Conservation (phyloP, 805 yeast genomes). For the Metschnikowia reukaufii region DNA sequence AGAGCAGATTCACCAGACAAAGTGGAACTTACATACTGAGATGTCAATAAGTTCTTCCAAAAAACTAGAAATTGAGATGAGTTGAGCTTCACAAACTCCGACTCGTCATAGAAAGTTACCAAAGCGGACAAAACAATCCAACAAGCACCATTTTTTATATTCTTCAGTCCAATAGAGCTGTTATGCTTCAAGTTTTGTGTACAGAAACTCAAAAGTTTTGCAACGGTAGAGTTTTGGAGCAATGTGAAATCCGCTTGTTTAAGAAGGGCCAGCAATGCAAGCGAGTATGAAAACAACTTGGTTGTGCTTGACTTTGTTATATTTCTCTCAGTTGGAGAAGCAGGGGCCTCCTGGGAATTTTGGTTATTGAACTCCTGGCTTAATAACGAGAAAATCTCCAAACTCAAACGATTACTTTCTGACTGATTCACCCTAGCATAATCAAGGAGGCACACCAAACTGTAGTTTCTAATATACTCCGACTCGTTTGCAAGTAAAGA, state of each 20-base stretch:
- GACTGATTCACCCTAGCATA: slow-evolving; percentile 33
- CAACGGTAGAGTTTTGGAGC: slow-evolving; percentile 41
- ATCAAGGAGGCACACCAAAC: slow-evolving; percentile 30
- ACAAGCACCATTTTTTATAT: slow-evolving; percentile 33
- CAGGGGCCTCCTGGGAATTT: neutral
- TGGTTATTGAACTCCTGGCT: slow-evolving; percentile 25
- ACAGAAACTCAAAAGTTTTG: slow-evolving; percentile 44
- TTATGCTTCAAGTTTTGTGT: slow-evolving; percentile 45
- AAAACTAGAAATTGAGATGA: slow-evolving; percentile 45
- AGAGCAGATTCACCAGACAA: slow-evolving; percentile 18
- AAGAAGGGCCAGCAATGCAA: slow-evolving; percentile 36
- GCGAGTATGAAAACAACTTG: slow-evolving; percentile 33
- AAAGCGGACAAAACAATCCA: slow-evolving; percentile 44
- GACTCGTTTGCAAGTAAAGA: slow-evolving; percentile 34
- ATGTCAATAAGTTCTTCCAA: slow-evolving; percentile 45
- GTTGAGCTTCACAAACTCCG: slow-evolving; percentile 44
- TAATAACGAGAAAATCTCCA: slow-evolving; percentile 32
- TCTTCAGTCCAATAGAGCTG: slow-evolving; percentile 22
- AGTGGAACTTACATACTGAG: slow-evolving; percentile 34
- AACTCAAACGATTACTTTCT: slow-evolving; percentile 37
- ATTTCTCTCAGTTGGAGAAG: slow-evolving; percentile 20
- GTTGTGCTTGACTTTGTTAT: slow-evolving; percentile 21
- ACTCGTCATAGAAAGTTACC: slow-evolving; percentile 40
- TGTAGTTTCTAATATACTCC: slow-evolving; percentile 36
- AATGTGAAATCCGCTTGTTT: slow-evolving; percentile 35